A percentile compares a stretch with the other conserved stretches of the same genome.
phyloP scores from a whole-genome alignment of 78 protist species.

The Trichosphaerium sp. region DNA sequence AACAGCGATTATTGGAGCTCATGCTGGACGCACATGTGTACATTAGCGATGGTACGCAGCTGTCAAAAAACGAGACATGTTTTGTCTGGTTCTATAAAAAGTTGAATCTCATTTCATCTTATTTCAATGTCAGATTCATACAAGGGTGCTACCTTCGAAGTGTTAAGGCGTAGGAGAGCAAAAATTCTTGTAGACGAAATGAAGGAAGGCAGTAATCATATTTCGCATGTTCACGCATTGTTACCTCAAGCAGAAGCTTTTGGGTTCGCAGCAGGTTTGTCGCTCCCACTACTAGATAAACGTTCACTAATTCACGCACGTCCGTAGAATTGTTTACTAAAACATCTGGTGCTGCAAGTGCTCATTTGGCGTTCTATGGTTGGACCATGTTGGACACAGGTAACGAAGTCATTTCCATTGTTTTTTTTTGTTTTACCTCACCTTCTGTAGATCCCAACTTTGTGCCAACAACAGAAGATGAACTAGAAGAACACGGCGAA shows the following conservation, averaged over 20 bases:
- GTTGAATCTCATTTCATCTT: neutral
- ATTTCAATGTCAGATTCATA: neutral
- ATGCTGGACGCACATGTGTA: conserved; percentile 79
- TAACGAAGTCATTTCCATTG: neutral
- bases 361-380: conserved; percentile 75
- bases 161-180: conserved; percentile 68
- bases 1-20: conserved; percentile 75
- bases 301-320: neutral
- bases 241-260: conserved; percentile 86
- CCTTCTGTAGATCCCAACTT: conserved; percentile 83
- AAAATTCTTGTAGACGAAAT: conserved; percentile 63
- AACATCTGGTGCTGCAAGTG: conserved; percentile 85
- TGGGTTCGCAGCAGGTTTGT: conserved; percentile 55
- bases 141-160: conserved; percentile 3
- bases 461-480: conserved; percentile 81
- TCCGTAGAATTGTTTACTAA: conserved; percentile 55
- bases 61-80: neutral
- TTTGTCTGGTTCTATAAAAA: neutral
- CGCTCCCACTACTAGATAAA: neutral
- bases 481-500: conserved; percentile 81
- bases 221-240: conserved; percentile 52
- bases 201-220: conserved; percentile 71
- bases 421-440: too few species aligned
- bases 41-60: conserved; percentile 35
- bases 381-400: neutral